Base-by-base conservation (phyloP, 768 basidiomycete species). In the Leccinum incarnatum region DNA sequence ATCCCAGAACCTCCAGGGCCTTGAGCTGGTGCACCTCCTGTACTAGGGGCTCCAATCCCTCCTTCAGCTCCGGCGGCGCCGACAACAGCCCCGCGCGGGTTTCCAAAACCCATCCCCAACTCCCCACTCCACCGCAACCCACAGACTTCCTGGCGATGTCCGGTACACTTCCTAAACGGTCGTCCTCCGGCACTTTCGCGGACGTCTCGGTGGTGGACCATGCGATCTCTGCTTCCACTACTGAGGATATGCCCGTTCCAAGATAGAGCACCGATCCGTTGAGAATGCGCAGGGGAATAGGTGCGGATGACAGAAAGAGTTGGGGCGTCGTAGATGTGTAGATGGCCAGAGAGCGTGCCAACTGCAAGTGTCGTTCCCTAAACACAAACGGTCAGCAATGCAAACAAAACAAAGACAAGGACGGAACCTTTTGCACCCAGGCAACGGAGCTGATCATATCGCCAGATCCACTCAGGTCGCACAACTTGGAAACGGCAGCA, bases 141-240 rank as follows among this genome's bases (percentile, higher is more conserved):
- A 70, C 96, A 99, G 2, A 99, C 95, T 71, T 98, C 96, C 69
- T 99, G 97, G 27, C 88, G 77, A 69, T 94, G 92, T 0, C 88
- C 91, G 0, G 83, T 77, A 60, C 86, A 88, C 49, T 81, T 79
- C 67, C 84, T 86, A 58, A 90, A 89, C 14, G 94, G 91, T 48
- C 83, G 79, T 19, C 80, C 79, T 0, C 71, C 69, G 0, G 80
- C 78, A 7, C 53, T 42, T 53, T 92, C 89, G 5, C 96, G 88
- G 0, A 95, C 92, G 69, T 99, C 96, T 3, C 95, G 86, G 70
- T 98, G 95, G 60, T 91, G 86, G 11, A 99, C 91, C 71, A 83
- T 84, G 36, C 93, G 85, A 72, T 99, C 96, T 15, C 95, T 84
- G 12, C 93, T 94, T 19, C 96, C 96, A 0, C 93, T 94, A 2